Percentiles rank a stretch among this genome's conserved stretches.
phyloP scores from a whole-genome alignment of 805 yeast genomes.

The Nakazawaea pomicola region DNA sequence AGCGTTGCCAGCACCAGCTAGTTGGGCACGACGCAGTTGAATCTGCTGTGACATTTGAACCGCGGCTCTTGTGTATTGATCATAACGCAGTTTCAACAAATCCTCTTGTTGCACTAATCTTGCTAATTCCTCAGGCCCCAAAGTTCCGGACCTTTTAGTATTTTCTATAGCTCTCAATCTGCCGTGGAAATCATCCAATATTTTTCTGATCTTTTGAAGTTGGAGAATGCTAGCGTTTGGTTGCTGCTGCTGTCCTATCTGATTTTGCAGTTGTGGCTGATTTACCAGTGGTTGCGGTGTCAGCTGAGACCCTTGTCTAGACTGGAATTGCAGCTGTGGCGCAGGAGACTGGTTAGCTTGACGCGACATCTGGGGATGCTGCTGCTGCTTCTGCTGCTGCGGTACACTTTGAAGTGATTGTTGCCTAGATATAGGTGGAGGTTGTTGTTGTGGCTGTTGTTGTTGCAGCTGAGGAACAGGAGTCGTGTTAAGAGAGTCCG shows the following conservation, averaged over 20 bases:
- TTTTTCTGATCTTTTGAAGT: constrained; percentile 38
- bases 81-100: constrained; percentile 40
- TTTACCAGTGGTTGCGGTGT: constrained; percentile 16
- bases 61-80: constrained; percentile 47
- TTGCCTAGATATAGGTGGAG: constrained; percentile 24
- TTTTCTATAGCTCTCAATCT: constrained; percentile 47
- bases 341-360: too few relatives aligned
- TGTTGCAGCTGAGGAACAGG: constrained; percentile 1
- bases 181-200: constrained; percentile 44
- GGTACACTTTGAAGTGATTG: constrained; percentile 21
- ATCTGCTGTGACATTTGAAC: constrained; percentile 39
- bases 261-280: constrained; percentile 19
- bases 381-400: constrained; percentile 19
- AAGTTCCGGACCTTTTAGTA: constrained; percentile 36
- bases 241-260: constrained; percentile 26
- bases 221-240: constrained; percentile 10
- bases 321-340: constrained; percentile 7
- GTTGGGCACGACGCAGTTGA: constrained; percentile 15
- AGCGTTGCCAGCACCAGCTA: constrained; percentile 10
- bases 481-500: not conserved
- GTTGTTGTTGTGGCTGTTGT: too few relatives aligned
- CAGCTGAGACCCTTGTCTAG: constrained; percentile 9
- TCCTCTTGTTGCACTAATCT: constrained; percentile 44
- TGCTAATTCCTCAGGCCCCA: constrained; percentile 40
- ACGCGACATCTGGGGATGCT: constrained; percentile 9